These are phyloP conservation scores for Phialophora macrospora DNA, from an alignment of 2,329 filamentous ascomycete species.

Conservation along the genomic window DNA sequence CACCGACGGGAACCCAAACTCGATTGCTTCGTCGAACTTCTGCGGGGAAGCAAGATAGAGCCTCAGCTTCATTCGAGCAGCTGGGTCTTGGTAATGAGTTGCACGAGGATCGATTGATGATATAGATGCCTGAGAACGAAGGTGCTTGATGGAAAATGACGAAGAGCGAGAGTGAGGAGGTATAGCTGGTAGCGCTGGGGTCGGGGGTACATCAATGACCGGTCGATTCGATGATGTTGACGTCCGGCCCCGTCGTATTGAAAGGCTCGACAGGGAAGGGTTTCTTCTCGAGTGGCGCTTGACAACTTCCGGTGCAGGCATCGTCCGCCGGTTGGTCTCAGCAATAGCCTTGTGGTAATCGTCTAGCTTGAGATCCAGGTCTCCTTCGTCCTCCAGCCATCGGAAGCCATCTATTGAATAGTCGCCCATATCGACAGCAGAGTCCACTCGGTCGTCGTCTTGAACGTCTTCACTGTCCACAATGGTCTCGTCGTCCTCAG, in stretches of 20 bases:
- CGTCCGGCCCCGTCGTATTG: conserved; percentile 63
- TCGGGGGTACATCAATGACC: conserved; percentile 55
- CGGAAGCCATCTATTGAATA: conserved; percentile 70
- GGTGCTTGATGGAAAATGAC: conserved; percentile 44
- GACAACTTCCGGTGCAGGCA: conserved; percentile 39
- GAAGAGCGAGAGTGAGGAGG: conserved; percentile 39
- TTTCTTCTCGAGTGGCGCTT: conserved; percentile 68
- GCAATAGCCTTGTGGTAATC: conserved; percentile 70
- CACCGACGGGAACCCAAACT: conserved; percentile 80
- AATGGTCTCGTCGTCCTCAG: conserved; percentile 30
- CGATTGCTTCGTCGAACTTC: conserved; percentile 93
- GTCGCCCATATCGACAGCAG: conserved; percentile 52
- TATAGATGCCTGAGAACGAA: conserved; percentile 48
- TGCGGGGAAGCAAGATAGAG: conserved; percentile 86
- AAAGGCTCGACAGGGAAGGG: conserved; percentile 71
- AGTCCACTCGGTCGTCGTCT: conserved; percentile 38
- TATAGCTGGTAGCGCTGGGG: conserved; percentile 41
- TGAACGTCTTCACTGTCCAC: conserved; percentile 39
- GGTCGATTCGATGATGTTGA: conserved; percentile 51
- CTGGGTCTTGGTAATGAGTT: conserved; percentile 86
- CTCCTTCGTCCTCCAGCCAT: conserved; percentile 74
- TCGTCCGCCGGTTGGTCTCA: conserved; percentile 51
- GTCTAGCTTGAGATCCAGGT: conserved; percentile 72
- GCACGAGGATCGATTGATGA: conserved; percentile 71
- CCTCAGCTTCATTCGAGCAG: conserved; percentile 82